Percentiles rank a stretch among this genome's conserved stretches.
phyloP scores from a whole-genome alignment of 208 protist species.

The Trypanosoma cruzi region DNA sequence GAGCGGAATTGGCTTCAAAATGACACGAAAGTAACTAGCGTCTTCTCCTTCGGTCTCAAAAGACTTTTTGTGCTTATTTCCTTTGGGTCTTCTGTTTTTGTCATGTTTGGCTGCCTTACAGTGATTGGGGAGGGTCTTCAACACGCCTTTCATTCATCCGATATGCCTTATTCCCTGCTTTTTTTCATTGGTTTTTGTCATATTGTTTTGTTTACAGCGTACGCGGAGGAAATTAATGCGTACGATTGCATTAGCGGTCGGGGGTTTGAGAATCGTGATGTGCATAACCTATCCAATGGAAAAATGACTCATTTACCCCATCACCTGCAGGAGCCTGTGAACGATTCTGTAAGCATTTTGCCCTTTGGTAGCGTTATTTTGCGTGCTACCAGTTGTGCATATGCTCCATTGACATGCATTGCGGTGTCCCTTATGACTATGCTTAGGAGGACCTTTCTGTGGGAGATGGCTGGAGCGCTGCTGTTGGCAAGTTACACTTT shows the following conservation, averaged over 20 bases:
- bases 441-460: conserved; percentile 13
- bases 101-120: conserved; percentile 61
- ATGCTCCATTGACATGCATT: conserved; percentile 15
- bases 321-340: background rate
- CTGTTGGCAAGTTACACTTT: conserved; percentile 37
- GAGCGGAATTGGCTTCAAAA: background rate
- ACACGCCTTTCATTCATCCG: conserved; percentile 34
- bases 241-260: conserved; percentile 55
- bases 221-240: conserved; percentile 44
- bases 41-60: conserved; percentile 55
- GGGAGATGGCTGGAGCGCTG: conserved; percentile 20
- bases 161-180: conserved; percentile 32
- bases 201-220: conserved; percentile 38
- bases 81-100: conserved; percentile 51
- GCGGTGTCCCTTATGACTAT: conserved; percentile 6
- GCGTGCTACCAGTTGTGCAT: conserved; percentile 1
- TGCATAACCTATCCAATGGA: conserved; percentile 7
- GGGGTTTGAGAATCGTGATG: conserved; percentile 19
- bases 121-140: conserved; percentile 56
- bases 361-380: background rate
- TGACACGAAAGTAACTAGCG: conserved; percentile 17
- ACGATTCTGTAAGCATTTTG: background rate
- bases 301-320: conserved; percentile 2
- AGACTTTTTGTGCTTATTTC: conserved; percentile 54
- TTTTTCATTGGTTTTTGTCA: conserved; percentile 32